A percentile compares a stretch with the other conserved stretches of the same genome.
Conservation (phyloP, 306 rosid genomes). For the Rosa multiflora region DNA sequence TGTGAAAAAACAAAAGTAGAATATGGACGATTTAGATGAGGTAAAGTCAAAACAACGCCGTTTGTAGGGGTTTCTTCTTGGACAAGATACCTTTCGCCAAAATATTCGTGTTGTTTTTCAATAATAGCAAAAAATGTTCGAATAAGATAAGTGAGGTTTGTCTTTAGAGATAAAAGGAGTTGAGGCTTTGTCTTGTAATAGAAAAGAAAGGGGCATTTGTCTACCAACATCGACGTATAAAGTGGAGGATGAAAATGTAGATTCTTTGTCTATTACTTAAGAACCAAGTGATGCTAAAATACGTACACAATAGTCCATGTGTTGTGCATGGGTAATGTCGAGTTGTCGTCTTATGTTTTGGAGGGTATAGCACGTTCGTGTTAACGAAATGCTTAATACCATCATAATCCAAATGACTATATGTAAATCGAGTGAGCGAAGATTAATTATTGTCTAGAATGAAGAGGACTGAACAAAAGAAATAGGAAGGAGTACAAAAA, state of each 20-base stretch:
- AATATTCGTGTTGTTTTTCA: conserved; percentile 3
- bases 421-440: too few relatives aligned
- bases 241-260: background rate
- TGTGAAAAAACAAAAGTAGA: background rate
- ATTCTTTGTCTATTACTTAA: background rate
- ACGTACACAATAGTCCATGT: background rate
- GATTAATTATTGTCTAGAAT: background rate
- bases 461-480: background rate
- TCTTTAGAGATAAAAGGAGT: background rate
- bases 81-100: conserved; percentile 12
- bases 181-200: background rate
- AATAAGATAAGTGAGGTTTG: conserved; percentile 2
- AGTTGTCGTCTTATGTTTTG: background rate
- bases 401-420: too few relatives aligned
- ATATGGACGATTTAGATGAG: background rate
- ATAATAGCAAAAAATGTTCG: background rate
- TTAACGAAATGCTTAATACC: background rate
- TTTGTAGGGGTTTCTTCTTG: background rate
- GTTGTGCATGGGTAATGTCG: background rate
- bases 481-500: background rate
- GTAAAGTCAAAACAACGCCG: conserved; percentile 11
- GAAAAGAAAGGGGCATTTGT: background rate
- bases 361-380: background rate
- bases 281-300: background rate
- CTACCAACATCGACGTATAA: background rate